phyloP scores from a whole-genome alignment of 306 rosid species.

The Rosa lucieae region DNA sequence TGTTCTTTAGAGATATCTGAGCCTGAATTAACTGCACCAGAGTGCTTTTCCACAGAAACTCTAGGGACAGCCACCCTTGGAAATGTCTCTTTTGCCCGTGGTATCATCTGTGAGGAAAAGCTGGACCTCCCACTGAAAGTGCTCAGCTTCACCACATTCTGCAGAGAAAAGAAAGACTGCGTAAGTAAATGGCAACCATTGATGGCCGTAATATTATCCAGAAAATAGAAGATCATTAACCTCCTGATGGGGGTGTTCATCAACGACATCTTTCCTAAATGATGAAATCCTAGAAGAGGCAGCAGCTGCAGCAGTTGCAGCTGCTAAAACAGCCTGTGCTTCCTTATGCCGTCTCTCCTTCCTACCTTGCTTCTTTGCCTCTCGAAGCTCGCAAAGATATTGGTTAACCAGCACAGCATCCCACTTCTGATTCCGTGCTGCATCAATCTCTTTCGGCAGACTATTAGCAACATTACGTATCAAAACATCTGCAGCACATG shows the following conservation, averaged over 20 bases:
- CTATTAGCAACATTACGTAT: conserved; percentile 56
- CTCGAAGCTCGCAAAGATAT: conserved; percentile 76
- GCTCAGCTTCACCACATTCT: conserved; percentile 56
- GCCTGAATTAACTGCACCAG: conserved; percentile 44
- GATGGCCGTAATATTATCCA: background rate
- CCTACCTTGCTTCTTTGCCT: conserved; percentile 96
- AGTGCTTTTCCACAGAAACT: conserved; percentile 63
- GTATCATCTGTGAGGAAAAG: conserved; percentile 67
- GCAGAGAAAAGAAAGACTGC: conserved; percentile 25
- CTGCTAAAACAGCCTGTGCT: conserved; percentile 97
- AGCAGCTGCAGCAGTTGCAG: conserved; percentile 98
- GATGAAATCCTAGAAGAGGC: conserved; percentile 89
- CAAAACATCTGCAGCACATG: conserved; percentile 66
- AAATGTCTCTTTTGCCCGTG: conserved; percentile 82
- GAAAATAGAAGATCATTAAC: conserved; percentile 35
- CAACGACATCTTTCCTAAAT: conserved; percentile 75
- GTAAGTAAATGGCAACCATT: background rate
- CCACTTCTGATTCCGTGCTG: conserved; percentile 66
- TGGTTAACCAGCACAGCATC: conserved; percentile 79
- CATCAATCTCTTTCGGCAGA: conserved; percentile 77
- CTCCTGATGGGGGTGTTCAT: conserved; percentile 72
- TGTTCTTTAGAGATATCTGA: conserved; percentile 78
- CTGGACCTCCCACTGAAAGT: conserved; percentile 50
- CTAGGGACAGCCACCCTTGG: conserved; percentile 69
- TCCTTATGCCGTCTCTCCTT: conserved; percentile 93